phyloP scores from a whole-genome alignment of 345 rosid genomes.

The Euphorbia lathyris region DNA sequence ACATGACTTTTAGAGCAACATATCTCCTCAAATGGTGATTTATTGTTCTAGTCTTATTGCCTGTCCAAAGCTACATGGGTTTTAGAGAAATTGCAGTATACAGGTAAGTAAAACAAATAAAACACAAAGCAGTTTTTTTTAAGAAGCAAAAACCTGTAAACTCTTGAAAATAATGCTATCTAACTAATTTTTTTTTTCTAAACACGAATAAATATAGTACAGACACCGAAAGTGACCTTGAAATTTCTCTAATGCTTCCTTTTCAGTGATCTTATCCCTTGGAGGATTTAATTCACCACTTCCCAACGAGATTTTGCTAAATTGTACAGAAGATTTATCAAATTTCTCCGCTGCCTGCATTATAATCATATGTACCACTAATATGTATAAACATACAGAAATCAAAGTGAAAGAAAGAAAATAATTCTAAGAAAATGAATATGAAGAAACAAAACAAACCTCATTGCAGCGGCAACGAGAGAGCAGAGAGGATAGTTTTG shows the following conservation, averaged over 20 bases:
- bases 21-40: constrained; percentile 52
- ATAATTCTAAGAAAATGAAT: neutral
- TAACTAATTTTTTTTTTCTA: neutral
- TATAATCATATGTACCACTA: neutral
- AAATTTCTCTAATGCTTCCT: constrained; percentile 29
- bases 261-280: constrained; percentile 22
- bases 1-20: constrained; percentile 78
- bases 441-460: constrained; percentile 34
- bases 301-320: constrained; percentile 22
- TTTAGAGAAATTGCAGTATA: neutral
- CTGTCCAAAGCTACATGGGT: constrained; percentile 10
- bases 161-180: neutral
- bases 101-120: too few species aligned
- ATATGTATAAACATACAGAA: neutral
- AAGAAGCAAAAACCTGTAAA: neutral
- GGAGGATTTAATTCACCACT: constrained; percentile 23
- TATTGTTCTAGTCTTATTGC: constrained; percentile 20
- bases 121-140: neutral
- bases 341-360: constrained; percentile 42
- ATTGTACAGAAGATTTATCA: constrained; percentile 15
- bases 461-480: constrained; percentile 49
- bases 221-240: constrained; percentile 22
- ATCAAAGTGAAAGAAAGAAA: neutral
- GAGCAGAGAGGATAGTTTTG: constrained; percentile 43
- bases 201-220: neutral